Evolutionary conservation across 2,329 filamentous ascomycete genomes (phyloP).

Genomic region (Phyllosticta capitalensis): DNA sequence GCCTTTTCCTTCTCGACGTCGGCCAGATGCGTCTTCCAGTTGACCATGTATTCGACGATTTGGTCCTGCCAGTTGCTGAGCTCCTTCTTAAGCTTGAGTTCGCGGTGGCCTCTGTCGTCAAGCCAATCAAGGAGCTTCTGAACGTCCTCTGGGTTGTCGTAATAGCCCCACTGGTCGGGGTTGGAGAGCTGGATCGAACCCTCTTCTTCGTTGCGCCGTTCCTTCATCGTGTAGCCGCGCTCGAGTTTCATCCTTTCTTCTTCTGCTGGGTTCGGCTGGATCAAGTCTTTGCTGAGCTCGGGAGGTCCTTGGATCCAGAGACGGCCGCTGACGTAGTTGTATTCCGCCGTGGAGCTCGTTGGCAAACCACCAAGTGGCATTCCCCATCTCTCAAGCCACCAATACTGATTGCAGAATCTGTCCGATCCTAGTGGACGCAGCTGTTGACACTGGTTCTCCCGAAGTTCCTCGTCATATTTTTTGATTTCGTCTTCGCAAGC

Average conservation of each 20-base stretch:
- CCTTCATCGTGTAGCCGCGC: conserved; percentile 67
- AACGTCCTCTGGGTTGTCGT: conserved; percentile 68
- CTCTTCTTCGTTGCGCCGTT: conserved; percentile 81
- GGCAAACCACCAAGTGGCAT: conserved; percentile 92
- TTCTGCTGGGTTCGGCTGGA: conserved; percentile 66
- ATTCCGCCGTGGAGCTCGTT: conserved; percentile 74
- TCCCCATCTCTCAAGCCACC: conserved; percentile 97
- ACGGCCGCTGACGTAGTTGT: conserved; percentile 86
- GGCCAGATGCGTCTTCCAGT: conserved; percentile 62
- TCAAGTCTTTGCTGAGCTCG: conserved; percentile 74
- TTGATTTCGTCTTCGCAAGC: conserved; percentile 79
- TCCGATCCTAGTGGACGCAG: conserved; percentile 87
- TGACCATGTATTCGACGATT: conserved; percentile 71
- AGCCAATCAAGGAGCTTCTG: conserved; percentile 80
- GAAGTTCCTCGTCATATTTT: conserved; percentile 79
- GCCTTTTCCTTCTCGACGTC: conserved; percentile 41
- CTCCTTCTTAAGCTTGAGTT: conserved; percentile 81
- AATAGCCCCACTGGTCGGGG: conserved; percentile 83
- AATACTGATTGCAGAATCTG: conserved; percentile 96
- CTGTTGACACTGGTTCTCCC: conserved; percentile 86
- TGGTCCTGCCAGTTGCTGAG: conserved; percentile 64
- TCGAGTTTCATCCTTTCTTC: conserved; percentile 39
- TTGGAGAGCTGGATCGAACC: conserved; percentile 67
- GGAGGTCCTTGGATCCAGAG: conserved; percentile 96
- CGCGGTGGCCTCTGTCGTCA: conserved; percentile 75